Evolutionary conservation across 2,329 filamentous ascomycete species (phyloP).

Genomic region (Gliomastix tumulicola): DNA sequence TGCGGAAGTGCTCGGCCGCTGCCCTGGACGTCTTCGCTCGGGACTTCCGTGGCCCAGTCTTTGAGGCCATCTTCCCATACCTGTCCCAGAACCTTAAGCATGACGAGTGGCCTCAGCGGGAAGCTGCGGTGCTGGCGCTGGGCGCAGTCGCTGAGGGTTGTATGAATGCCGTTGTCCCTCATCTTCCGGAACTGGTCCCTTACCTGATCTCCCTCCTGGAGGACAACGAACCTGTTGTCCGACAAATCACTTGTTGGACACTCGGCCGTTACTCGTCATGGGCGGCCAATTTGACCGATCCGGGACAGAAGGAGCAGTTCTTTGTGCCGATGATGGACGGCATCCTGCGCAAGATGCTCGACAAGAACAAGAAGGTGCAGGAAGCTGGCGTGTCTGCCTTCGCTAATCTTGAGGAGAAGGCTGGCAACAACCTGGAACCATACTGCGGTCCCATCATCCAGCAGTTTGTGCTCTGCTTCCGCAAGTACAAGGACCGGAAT

Average conservation of each 20-base stretch:
- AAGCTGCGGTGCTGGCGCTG: conserved; percentile 88
- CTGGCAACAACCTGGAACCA: conserved; percentile 69
- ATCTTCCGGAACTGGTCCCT: conserved; percentile 82
- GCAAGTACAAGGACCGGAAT: conserved; percentile 95
- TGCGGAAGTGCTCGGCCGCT: conserved; percentile 94
- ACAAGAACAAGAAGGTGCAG: conserved; percentile 96
- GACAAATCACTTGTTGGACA: conserved; percentile 98
- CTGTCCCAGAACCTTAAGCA: conserved; percentile 85
- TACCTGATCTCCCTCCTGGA: conserved; percentile 83
- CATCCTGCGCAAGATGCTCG: conserved; percentile 88
- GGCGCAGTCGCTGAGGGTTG: conserved; percentile 95
- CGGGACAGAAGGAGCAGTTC: conserved; percentile 62
- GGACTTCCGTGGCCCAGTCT: conserved; percentile 82
- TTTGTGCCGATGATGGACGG: conserved; percentile 98
- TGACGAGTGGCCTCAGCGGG: conserved; percentile 82
- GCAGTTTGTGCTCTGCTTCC: conserved; percentile 89
- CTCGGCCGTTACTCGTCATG: conserved; percentile 88
- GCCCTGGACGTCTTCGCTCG: conserved; percentile 90
- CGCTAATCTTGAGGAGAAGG: conserved; percentile 91
- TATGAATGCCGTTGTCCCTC: conserved; percentile 80
- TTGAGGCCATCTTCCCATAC: conserved; percentile 87
- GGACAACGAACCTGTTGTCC: conserved; percentile 81
- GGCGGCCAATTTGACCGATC: conserved; percentile 70
- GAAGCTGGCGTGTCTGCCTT: conserved; percentile 95
- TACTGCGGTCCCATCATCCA: conserved; percentile 87